Conservation (phyloP, 1,284 basidiomycete species). For the Moesziomyces sp. region DNA sequence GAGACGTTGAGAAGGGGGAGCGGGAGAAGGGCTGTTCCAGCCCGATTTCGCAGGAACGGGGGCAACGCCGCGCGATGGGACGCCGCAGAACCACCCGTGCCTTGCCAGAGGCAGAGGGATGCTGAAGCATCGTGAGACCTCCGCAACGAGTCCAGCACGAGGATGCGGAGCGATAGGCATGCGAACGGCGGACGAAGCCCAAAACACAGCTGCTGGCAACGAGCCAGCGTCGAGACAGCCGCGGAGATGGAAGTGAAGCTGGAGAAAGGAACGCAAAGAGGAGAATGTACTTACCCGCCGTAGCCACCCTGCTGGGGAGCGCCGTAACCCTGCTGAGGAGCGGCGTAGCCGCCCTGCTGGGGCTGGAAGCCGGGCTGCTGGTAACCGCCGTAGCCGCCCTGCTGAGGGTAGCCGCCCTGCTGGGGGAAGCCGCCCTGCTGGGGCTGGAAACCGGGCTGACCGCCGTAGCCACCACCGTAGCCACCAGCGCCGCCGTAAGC, state of each 20-base stretch:
- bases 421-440: conserved; percentile 38
- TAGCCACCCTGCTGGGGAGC: conserved; percentile 56
- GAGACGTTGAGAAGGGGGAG: not conserved
- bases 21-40: not conserved
- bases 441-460: conserved; percentile 49
- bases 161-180: too few relatives aligned
- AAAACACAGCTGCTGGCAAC: conserved; percentile 4
- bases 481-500: conserved; percentile 53
- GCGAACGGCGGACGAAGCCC: conserved; percentile 1
- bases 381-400: conserved; percentile 53
- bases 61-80: too few relatives aligned
- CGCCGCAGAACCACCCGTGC: too few relatives aligned
- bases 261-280: not conserved
- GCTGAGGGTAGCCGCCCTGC: conserved; percentile 45
- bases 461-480: conserved; percentile 49
- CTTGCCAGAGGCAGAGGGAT: too few relatives aligned
- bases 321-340: conserved; percentile 50
- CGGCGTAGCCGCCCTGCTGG: conserved; percentile 54
- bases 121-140: too few relatives aligned
- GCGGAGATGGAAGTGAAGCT: not conserved
- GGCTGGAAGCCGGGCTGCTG: conserved; percentile 57
- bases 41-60: too few relatives aligned
- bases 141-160: too few relatives aligned
- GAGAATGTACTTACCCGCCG: conserved; percentile 41
- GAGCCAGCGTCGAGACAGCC: not conserved